These are phyloP conservation scores for Flaveria linearis DNA, from an alignment of 129 eudicot species.

Conservation along the genomic window DNA sequence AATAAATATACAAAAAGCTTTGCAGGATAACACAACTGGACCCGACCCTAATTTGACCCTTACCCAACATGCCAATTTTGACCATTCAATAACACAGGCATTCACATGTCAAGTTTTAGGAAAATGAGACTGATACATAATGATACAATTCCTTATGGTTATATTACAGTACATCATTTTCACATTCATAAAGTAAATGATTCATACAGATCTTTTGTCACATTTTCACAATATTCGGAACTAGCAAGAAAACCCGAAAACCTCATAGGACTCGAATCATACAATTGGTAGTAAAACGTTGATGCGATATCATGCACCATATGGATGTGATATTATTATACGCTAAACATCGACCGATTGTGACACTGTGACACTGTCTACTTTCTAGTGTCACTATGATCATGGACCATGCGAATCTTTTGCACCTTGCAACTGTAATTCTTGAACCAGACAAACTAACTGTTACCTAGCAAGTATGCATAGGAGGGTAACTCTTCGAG, in stretches of 20 bases:
- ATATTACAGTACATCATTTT: conserved; percentile 8
- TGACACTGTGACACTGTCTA: conserved; percentile 7
- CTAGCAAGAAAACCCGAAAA: conserved; percentile 13
- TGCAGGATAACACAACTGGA: background rate
- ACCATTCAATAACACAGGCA: background rate
- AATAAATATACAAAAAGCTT: no score
- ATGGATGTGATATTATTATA: conserved; percentile 16
- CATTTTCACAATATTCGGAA: conserved; percentile 10
- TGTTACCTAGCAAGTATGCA: conserved; percentile 54
- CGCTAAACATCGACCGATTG: conserved; percentile 10
- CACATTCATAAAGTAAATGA: conserved; percentile 26
- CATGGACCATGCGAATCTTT: conserved; percentile 20
- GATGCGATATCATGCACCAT: conserved; percentile 28
- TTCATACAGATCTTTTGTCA: conserved; percentile 23
- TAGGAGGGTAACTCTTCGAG: conserved; percentile 92
- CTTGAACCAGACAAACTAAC: conserved; percentile 3
- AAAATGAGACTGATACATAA: conserved; percentile 10
- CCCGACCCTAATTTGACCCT: conserved; percentile 29
- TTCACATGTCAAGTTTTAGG: background rate
- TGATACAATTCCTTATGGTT: conserved; percentile 2
- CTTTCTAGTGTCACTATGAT: conserved; percentile 22
- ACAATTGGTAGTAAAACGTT: background rate
- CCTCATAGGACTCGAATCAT: background rate
- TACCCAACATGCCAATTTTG: background rate
- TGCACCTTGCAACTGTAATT: conserved; percentile 1